Evolutionary conservation across 805 yeast species (phyloP).

Genomic region (Candida patagonica): DNA sequence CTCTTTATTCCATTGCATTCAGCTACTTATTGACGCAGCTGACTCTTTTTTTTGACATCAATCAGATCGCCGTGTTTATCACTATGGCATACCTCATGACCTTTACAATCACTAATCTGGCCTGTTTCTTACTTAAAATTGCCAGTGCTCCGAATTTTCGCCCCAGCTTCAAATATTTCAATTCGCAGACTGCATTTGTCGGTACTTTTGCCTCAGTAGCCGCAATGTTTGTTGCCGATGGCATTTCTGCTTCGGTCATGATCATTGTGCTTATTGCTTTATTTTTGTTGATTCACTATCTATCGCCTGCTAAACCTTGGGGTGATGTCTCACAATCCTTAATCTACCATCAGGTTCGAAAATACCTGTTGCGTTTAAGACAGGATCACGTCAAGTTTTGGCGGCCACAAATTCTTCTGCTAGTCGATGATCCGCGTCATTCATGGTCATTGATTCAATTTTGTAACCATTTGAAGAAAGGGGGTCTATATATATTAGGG

Average conservation of each 20-base stretch:
- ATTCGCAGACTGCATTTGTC: constrained; percentile 64
- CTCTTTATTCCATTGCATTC: constrained; percentile 54
- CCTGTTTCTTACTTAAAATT: constrained; percentile 78
- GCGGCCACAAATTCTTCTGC: constrained; percentile 88
- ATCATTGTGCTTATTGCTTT: constrained; percentile 55
- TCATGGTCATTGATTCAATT: constrained; percentile 87
- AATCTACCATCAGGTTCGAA: constrained; percentile 93
- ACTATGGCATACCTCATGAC: constrained; percentile 98
- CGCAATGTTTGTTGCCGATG: constrained; percentile 95
- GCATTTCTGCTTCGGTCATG: constrained; percentile 72
- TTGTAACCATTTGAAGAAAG: constrained; percentile 91
- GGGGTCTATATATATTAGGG: constrained; percentile 86
- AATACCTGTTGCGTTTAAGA: constrained; percentile 69
- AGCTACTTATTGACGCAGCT: constrained; percentile 81
- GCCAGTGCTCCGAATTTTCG: constrained; percentile 98
- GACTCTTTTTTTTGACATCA: constrained; percentile 81
- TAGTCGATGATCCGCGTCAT: constrained; percentile 87
- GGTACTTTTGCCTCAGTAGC: constrained; percentile 63
- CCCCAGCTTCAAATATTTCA: constrained; percentile 87
- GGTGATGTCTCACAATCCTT: constrained; percentile 96
- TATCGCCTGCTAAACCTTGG: constrained; percentile 93
- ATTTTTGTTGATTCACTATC: constrained; percentile 74
- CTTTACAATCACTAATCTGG: constrained; percentile 85
- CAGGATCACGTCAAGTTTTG: constrained; percentile 95
- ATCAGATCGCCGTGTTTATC: constrained; percentile 87